Conservation (phyloP, 345 rosid species). For the Erodium maritimum region DNA sequence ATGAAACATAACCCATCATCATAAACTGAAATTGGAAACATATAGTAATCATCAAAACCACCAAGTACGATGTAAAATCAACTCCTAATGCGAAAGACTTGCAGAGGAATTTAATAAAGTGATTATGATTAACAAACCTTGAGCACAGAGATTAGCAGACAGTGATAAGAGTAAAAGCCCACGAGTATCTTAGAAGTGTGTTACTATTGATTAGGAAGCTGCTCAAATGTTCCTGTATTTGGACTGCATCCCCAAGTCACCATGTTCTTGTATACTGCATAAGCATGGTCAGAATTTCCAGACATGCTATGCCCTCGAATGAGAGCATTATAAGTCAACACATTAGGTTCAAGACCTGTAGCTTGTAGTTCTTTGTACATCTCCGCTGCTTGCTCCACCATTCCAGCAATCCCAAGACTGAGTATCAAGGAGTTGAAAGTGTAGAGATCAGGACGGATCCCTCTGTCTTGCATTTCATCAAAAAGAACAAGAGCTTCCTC, state of each 20-base stretch:
- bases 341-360: conserved; percentile 66
- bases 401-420: conserved; percentile 49
- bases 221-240: conserved; percentile 66
- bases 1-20: not conserved
- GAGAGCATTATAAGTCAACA: conserved; percentile 76
- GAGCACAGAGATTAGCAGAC: conserved; percentile 2
- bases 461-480: conserved; percentile 51
- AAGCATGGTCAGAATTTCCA: conserved; percentile 57
- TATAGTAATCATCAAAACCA: not conserved
- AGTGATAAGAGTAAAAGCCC: not conserved
- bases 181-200: not conserved
- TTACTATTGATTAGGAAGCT: conserved; percentile 54
- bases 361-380: conserved; percentile 49
- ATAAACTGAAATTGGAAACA: too few species aligned
- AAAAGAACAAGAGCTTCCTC: conserved; percentile 58
- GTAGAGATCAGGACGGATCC: conserved; percentile 62
- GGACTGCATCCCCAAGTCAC: conserved; percentile 75
- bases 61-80: too few species aligned
- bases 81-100: too few species aligned
- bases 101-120: not conserved
- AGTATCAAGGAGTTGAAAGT: conserved; percentile 73
- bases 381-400: conserved; percentile 54
- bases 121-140: not conserved
- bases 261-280: conserved; percentile 67
- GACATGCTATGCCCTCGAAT: conserved; percentile 64